Evolutionary conservation across 1,284 basidiomycete genomes (phyloP).

Genomic region (Paramarasmius palmivorus): DNA sequence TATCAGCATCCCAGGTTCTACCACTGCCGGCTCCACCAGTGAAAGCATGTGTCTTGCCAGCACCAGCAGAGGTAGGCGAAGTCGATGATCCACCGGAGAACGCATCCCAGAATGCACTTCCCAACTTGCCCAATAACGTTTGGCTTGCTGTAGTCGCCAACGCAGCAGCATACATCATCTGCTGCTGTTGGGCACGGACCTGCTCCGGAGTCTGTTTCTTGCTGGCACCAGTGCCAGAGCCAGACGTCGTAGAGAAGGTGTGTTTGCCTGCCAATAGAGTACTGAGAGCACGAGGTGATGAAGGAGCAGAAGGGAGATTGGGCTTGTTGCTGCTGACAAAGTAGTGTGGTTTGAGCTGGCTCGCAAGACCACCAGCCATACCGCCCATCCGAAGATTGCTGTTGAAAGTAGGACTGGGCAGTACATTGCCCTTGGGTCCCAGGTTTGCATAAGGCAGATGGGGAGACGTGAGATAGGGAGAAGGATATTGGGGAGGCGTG

Average conservation of each 20-base stretch:
- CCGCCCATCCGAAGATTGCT: conserved; percentile 1
- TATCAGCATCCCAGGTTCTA: conserved; percentile 66
- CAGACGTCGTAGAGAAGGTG: conserved; percentile 27
- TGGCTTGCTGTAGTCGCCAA: conserved; percentile 70
- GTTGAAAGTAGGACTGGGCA: background rate
- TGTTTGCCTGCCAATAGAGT: conserved; percentile 56
- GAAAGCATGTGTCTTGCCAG: conserved; percentile 14
- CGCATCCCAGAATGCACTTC: conserved; percentile 79
- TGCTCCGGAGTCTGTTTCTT: conserved; percentile 8
- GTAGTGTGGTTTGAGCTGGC: conserved; percentile 17
- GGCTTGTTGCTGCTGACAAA: conserved; percentile 18
- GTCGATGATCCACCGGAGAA: conserved; percentile 51
- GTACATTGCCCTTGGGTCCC: background rate
- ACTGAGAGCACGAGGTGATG: conserved; percentile 27
- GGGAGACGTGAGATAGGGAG: conserved; percentile 8
- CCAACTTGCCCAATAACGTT: conserved; percentile 66
- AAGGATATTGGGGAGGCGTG: conserved; percentile 7
- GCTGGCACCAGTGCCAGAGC: conserved; percentile 20
- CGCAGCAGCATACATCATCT: conserved; percentile 42
- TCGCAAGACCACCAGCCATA: conserved; percentile 9
- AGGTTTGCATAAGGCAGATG: conserved; percentile 11
- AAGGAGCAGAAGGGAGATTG: conserved; percentile 11
- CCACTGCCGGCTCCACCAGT: conserved; percentile 1
- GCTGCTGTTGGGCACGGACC: conserved; percentile 31
- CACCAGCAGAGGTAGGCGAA: conserved; percentile 23